Percentiles rank a stretch among this genome's conserved stretches.
phyloP scores from a whole-genome alignment of 2,329 filamentous ascomycete species.

The Ophiostoma pallidulum region DNA sequence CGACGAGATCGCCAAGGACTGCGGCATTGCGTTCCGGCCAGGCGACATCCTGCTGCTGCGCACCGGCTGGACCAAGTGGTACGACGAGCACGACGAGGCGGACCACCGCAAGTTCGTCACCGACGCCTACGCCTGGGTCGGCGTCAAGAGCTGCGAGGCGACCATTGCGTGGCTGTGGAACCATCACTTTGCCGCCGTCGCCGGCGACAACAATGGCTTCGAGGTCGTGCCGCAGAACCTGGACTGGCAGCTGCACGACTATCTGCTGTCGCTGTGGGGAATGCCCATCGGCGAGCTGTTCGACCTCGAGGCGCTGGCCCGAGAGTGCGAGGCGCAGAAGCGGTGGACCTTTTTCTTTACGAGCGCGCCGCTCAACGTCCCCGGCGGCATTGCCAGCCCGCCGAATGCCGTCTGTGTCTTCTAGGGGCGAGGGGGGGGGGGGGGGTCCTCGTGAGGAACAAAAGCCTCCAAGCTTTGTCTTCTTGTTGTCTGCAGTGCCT shows the following conservation, averaged over 20 bases:
- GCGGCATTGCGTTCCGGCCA: constrained; percentile 51
- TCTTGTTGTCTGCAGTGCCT: no score
- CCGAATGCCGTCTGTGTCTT: constrained; percentile 38
- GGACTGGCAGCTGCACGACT: constrained; percentile 32
- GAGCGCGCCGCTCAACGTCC: constrained; percentile 49
- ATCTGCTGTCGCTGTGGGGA: constrained; percentile 41
- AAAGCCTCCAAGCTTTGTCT: no score
- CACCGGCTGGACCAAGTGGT: constrained; percentile 51
- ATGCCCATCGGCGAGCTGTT: constrained; percentile 47
- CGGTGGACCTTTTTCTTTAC: constrained; percentile 54
- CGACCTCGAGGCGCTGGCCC: constrained; percentile 44
- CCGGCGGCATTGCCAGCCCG: constrained; percentile 39
- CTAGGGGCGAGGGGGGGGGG: background rate
- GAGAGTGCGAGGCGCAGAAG: constrained; percentile 40
- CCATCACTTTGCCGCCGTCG: constrained; percentile 56
- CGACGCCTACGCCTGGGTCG: constrained; percentile 20
- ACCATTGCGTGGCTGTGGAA: constrained; percentile 60
- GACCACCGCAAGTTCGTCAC: constrained; percentile 24
- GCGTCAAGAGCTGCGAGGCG: constrained; percentile 38
- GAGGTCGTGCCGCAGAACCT: constrained; percentile 30
- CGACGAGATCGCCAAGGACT: constrained; percentile 46
- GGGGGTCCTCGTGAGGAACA: no score
- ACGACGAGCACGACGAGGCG: constrained; percentile 35
- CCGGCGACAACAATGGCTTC: constrained; percentile 53
- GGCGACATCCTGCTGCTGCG: constrained; percentile 60